phyloP scores from a whole-genome alignment of 163 green algal genomes.

The Chlorella variabilis region DNA sequence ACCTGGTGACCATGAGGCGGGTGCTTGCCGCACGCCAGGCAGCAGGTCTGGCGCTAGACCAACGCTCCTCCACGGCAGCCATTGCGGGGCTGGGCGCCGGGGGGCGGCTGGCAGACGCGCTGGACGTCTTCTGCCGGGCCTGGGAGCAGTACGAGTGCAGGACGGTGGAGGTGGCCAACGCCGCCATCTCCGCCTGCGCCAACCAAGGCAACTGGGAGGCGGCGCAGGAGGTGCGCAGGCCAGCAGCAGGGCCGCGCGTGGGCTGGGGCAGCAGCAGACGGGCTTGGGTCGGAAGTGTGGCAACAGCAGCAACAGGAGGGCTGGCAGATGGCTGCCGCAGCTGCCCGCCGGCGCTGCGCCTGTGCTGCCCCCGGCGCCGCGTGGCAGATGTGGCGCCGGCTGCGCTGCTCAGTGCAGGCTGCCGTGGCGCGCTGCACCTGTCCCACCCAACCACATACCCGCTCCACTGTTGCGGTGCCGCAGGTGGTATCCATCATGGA shows the following conservation, averaged over 20 bases:
- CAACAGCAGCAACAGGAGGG: too few species aligned
- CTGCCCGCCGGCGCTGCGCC: too few species aligned
- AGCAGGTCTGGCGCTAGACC: slow-evolving; percentile 29
- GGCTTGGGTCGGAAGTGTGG: too few species aligned
- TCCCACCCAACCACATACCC: too few species aligned
- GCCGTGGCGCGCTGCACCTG: too few species aligned
- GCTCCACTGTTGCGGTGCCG: not conserved
- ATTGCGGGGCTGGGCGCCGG: slow-evolving; percentile 21
- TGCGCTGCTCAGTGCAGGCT: too few species aligned
- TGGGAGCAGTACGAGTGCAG: slow-evolving; percentile 27
- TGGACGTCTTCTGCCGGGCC: slow-evolving; percentile 24
- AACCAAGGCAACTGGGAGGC: slow-evolving; percentile 36
- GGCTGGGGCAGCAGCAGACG: too few species aligned
- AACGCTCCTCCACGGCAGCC: slow-evolving; percentile 6
- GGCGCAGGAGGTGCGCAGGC: slow-evolving; percentile 28
- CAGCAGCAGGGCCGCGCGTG: not conserved
- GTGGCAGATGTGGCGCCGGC: too few species aligned
- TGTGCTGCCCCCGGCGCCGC: too few species aligned
- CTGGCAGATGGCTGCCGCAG: too few species aligned
- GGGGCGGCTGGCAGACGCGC: slow-evolving; percentile 12
- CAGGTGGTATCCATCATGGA: slow-evolving; percentile 35
- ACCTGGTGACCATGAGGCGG: slow-evolving; percentile 23
- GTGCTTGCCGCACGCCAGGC: slow-evolving; percentile 35
- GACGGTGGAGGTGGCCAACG: slow-evolving; percentile 49
- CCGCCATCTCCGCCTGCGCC: slow-evolving; percentile 48